These are phyloP conservation scores for Plantago coronopus DNA, from an alignment of 305 asterid species.

Conservation along the genomic window DNA sequence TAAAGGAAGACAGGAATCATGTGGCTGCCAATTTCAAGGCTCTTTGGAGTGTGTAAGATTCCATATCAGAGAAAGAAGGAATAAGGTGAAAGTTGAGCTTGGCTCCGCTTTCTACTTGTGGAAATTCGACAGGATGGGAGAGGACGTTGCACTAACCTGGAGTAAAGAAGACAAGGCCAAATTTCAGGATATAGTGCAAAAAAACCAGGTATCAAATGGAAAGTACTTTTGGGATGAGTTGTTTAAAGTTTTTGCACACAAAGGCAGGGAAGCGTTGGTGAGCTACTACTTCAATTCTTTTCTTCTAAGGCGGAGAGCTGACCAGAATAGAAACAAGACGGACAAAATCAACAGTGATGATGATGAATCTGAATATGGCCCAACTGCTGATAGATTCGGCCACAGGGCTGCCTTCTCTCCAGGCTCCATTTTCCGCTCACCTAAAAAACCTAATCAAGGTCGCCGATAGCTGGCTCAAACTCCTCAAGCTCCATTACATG, in stretches of 20 bases:
- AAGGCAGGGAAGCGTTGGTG: slow-evolving; percentile 55
- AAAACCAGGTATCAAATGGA: slow-evolving; percentile 37
- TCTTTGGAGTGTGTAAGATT: slow-evolving; percentile 52
- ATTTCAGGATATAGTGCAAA: slow-evolving; percentile 43
- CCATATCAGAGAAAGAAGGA: slow-evolving; percentile 50
- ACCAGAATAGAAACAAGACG: slow-evolving; percentile 54
- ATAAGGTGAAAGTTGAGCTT: slow-evolving; percentile 45
- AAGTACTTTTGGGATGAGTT: slow-evolving; percentile 61
- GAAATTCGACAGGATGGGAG: slow-evolving; percentile 50
- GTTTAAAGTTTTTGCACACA: slow-evolving; percentile 43
- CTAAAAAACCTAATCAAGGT: slow-evolving; percentile 43
- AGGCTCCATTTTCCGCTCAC: slow-evolving; percentile 67
- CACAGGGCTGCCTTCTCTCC: slow-evolving; percentile 34
- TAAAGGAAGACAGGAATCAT: slow-evolving; percentile 58
- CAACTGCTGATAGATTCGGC: slow-evolving; percentile 39
- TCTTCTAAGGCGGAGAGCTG: slow-evolving; percentile 54
- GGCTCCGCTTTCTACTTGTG: slow-evolving; percentile 55
- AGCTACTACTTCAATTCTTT: slow-evolving; percentile 82
- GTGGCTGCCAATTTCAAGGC: slow-evolving; percentile 55
- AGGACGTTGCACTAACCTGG: slow-evolving; percentile 52
- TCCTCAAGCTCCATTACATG: slow-evolving; percentile 33
- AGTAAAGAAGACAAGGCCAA: slow-evolving; percentile 44
- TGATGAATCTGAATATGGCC: slow-evolving; percentile 54
- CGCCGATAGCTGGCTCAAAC: slow-evolving; percentile 21
- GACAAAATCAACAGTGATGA: slow-evolving; percentile 64